Percentiles rank a stretch among this genome's conserved stretches.
These are phyloP conservation scores for Scytalidium lignicola DNA, from an alignment of 2,329 filamentous ascomycete genomes.

Conservation along the genomic window DNA sequence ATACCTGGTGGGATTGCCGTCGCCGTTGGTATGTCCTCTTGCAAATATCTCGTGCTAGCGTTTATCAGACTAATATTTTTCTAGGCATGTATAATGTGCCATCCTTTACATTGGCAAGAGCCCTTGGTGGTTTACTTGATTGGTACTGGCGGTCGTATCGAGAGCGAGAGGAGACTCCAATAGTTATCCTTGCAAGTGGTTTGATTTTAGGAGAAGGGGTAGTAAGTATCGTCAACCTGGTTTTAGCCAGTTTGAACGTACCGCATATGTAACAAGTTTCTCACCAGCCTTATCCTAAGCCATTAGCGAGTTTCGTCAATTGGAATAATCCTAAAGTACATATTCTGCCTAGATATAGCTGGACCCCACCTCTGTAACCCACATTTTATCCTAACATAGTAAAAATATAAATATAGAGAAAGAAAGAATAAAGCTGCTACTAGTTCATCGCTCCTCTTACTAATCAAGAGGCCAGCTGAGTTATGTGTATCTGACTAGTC, in stretches of 20 bases:
- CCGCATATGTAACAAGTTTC: slow-evolving; percentile 53
- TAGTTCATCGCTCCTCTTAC: too few species aligned
- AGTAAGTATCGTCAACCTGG: slow-evolving; percentile 83
- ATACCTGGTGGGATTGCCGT: slow-evolving; percentile 94
- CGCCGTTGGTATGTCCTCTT: slow-evolving; percentile 64
- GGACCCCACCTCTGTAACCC: too few species aligned
- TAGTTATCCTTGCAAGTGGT: slow-evolving; percentile 86
- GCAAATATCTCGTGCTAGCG: neutral
- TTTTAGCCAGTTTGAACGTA: slow-evolving; percentile 70
- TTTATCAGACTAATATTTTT: neutral
- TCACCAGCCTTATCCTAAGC: neutral
- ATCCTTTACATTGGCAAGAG: slow-evolving; percentile 86
- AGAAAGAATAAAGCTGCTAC: too few species aligned
- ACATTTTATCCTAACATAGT: too few species aligned
- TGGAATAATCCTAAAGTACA: neutral
- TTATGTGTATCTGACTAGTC: too few species aligned
- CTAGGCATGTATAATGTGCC: slow-evolving; percentile 95
- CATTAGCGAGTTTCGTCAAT: neutral
- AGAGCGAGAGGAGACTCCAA: slow-evolving; percentile 59
- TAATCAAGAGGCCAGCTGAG: too few species aligned
- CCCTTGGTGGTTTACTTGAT: slow-evolving; percentile 69
- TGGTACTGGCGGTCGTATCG: slow-evolving; percentile 68
- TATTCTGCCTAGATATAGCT: too few species aligned
- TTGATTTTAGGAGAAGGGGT: slow-evolving; percentile 91
- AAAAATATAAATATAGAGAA: neutral